Evolutionary conservation across 2,329 filamentous ascomycete genomes (phyloP).

Genomic region (Parastagonospora nodorum): DNA sequence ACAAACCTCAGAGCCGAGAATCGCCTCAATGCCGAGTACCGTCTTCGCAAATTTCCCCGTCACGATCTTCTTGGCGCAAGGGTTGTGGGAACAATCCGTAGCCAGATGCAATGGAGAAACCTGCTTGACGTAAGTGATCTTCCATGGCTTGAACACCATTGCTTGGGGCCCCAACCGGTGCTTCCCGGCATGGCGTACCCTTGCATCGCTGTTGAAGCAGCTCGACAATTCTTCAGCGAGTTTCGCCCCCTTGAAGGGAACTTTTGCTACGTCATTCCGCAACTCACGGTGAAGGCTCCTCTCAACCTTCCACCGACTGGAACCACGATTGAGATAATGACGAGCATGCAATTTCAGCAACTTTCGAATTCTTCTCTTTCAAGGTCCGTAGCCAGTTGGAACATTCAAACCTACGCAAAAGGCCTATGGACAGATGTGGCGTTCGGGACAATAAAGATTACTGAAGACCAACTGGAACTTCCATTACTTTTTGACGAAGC

Average conservation of each 20-base stretch:
- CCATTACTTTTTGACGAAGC: neutral
- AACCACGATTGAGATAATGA: slow-evolving; percentile 26
- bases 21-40: slow-evolving; percentile 14
- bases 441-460: neutral
- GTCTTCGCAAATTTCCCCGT: slow-evolving; percentile 12
- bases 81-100: slow-evolving; percentile 1
- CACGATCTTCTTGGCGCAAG: slow-evolving; percentile 16
- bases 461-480: neutral
- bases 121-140: slow-evolving; percentile 12
- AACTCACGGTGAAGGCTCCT: too few species aligned
- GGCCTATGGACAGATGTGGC: neutral
- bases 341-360: slow-evolving; percentile 12
- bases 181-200: slow-evolving; percentile 55
- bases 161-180: slow-evolving; percentile 39
- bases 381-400: slow-evolving; percentile 19
- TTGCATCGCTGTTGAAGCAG: slow-evolving; percentile 42
- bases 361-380: too few species aligned
- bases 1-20: slow-evolving; percentile 22
- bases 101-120: slow-evolving; percentile 15
- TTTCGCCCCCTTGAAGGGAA: too few species aligned
- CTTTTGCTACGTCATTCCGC: too few species aligned
- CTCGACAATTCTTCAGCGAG: slow-evolving; percentile 1
- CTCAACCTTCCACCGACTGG: too few species aligned
- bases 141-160: slow-evolving; percentile 25
- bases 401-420: slow-evolving; percentile 14